Conservation (phyloP, 768 basidiomycete genomes). For the Xerocomellus amylosporus region DNA sequence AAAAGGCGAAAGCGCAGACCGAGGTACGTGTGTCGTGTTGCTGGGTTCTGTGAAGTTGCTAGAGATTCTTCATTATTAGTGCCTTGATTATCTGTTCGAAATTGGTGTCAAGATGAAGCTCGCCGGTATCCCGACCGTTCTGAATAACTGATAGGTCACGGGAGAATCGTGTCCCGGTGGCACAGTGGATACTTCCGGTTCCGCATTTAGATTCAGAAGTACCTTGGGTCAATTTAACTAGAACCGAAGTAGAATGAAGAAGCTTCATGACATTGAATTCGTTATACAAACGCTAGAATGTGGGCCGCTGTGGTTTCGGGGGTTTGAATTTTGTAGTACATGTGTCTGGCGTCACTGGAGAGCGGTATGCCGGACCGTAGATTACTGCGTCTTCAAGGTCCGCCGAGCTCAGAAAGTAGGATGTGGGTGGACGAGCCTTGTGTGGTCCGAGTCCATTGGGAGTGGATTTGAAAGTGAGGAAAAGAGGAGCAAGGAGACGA, state of each 20-base stretch:
- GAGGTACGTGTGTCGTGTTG: constrained; percentile 46
- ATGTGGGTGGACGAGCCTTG: no score
- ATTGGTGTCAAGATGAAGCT: constrained; percentile 81
- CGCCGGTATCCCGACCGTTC: constrained; percentile 53
- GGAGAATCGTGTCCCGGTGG: neutral
- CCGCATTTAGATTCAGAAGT: neutral
- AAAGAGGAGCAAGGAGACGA: no score
- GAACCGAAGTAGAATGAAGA: neutral
- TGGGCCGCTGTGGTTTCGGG: neutral
- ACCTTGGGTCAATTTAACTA: neutral
- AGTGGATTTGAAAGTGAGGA: no score
- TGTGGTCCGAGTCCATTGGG: no score
- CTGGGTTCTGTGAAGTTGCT: neutral
- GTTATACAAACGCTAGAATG: neutral
- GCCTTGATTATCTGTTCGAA: constrained; percentile 89
- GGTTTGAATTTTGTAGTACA: neutral
- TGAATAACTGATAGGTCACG: constrained; percentile 20
- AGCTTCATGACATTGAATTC: neutral
- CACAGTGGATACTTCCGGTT: neutral
- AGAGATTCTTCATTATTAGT: constrained; percentile 40
- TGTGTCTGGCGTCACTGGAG: no score
- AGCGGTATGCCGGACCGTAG: no score
- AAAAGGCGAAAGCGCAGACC: constrained; percentile 86
- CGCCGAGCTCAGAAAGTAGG: no score
- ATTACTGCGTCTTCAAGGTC: no score